phyloP scores from a whole-genome alignment of 2,329 filamentous ascomycete species.

The Pseudogymnoascus verrucosus region DNA sequence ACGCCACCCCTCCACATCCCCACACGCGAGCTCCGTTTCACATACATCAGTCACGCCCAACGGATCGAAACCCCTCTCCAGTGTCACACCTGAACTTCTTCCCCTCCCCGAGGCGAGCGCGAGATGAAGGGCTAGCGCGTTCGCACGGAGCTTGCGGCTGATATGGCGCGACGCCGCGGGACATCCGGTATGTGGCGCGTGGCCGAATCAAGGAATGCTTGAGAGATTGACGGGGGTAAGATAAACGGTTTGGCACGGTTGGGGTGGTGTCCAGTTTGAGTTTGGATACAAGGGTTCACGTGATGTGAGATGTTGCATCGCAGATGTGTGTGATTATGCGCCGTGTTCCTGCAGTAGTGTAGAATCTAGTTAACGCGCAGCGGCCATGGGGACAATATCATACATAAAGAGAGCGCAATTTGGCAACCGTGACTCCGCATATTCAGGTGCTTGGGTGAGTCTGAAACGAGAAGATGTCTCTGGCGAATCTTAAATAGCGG shows the following conservation, averaged over 20 bases:
- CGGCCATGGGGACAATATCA: neutral
- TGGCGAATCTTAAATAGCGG: neutral
- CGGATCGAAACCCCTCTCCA: neutral
- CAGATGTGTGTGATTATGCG: neutral
- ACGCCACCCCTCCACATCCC: constrained; percentile 1
- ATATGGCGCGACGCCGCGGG: neutral
- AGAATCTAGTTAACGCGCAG: neutral
- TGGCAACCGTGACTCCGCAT: neutral
- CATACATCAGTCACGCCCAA: neutral
- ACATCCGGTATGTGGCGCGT: neutral
- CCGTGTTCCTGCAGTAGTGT: neutral
- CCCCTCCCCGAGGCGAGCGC: neutral
- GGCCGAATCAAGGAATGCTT: neutral
- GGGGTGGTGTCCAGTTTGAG: neutral
- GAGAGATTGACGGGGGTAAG: neutral
- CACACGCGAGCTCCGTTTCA: constrained; percentile 2
- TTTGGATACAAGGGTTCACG: neutral
- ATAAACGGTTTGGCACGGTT: neutral
- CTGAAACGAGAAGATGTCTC: neutral
- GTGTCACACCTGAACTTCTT: neutral
- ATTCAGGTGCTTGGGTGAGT: neutral
- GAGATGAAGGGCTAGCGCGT: constrained; percentile 2
- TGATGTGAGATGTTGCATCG: neutral
- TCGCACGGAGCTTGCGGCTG: neutral
- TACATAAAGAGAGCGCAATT: neutral